These are phyloP conservation scores for Limnanthes douglasii DNA, from an alignment of 345 rosid species.

Conservation along the genomic window DNA sequence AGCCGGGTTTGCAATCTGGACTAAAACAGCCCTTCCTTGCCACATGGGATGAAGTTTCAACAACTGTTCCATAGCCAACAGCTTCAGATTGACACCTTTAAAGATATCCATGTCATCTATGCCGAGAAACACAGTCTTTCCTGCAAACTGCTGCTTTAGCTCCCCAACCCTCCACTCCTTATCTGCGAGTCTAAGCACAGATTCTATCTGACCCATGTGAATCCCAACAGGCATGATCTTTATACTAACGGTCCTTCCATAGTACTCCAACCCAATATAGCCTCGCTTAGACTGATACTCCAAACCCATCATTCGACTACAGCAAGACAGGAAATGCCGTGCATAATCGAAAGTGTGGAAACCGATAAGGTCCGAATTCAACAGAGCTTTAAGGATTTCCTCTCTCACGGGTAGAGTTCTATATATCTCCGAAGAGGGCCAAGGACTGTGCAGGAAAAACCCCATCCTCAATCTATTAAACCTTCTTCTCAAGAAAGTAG, in stretches of 20 bases:
- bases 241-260: slow-evolving; percentile 26
- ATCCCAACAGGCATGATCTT: slow-evolving; percentile 33
- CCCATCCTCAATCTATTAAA: slow-evolving; percentile 26
- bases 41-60: slow-evolving; percentile 17
- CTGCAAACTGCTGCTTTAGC: slow-evolving; percentile 15
- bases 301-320: slow-evolving; percentile 33
- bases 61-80: slow-evolving; percentile 23
- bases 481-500: slow-evolving; percentile 23
- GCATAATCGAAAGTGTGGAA: slow-evolving; percentile 39
- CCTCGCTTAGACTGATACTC: slow-evolving; percentile 32
- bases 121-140: slow-evolving; percentile 19
- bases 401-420: slow-evolving; percentile 28
- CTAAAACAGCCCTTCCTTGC: slow-evolving; percentile 17
- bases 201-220: slow-evolving; percentile 23
- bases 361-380: slow-evolving; percentile 28
- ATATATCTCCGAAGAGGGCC: slow-evolving; percentile 32
- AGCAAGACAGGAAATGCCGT: slow-evolving; percentile 34
- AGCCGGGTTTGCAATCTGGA: too few species aligned
- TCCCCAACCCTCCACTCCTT: slow-evolving; percentile 11
- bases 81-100: slow-evolving; percentile 21
- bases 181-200: slow-evolving; percentile 11
- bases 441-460: slow-evolving; percentile 32
- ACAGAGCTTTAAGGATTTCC: slow-evolving; percentile 23
- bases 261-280: slow-evolving; percentile 27
- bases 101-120: slow-evolving; percentile 25